Evolutionary conservation across 2,329 filamentous ascomycete genomes (phyloP), one percentile per base, ranked within the genome.

Genomic region (Fusarium xyrophilum): DNA sequence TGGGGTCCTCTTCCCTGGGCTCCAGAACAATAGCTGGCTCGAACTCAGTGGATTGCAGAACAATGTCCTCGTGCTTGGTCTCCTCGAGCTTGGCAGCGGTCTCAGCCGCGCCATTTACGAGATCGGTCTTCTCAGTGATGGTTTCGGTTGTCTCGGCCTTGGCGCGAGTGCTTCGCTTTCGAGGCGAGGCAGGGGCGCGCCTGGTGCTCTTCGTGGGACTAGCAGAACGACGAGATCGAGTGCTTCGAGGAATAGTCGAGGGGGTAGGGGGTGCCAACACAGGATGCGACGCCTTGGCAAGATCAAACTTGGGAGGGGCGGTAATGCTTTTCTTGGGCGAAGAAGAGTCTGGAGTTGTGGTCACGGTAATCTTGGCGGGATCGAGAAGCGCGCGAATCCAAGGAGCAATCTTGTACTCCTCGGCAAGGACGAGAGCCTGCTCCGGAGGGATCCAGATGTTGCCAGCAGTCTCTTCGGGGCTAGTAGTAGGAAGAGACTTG

Each of bases 371-470:
- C 30, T 93, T 90, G 67, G 90, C 83, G n/a, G 93, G 89, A 77
- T 98, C 95, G 51, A 99, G 86, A 21, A 99, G 86, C n/a, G 96
- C 96, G 59, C 88, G 88, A 71, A 99, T 93, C 96, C 96, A 99
- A 44, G 91, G 85, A 50, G 86, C 81, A 78, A 98, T 93, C 59
- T 88, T 85, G 78, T 98, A 99, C 79, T 98, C 94, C 46, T 92
- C 89, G 53, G 95, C 92, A 15, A 99, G 86, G 60, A 87, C 82
- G 44, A 99, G 86, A 36, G 96, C 96, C 88, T 88, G 81, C 69
- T 90, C 85, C 9, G 95, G 93, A 47, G 93, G 89, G 52, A 98
- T 94, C 96, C 96, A 99, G 54, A 99, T 89, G 79, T 97, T 99
- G 46, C 96, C 96, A 28, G 96, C 96, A 32, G 96, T 93, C 83